Percentiles rank a stretch among this genome's conserved stretches.
These are phyloP conservation scores for Auriscalpium orientale DNA, from an alignment of 768 basidiomycete genomes.

Conservation along the genomic window DNA sequence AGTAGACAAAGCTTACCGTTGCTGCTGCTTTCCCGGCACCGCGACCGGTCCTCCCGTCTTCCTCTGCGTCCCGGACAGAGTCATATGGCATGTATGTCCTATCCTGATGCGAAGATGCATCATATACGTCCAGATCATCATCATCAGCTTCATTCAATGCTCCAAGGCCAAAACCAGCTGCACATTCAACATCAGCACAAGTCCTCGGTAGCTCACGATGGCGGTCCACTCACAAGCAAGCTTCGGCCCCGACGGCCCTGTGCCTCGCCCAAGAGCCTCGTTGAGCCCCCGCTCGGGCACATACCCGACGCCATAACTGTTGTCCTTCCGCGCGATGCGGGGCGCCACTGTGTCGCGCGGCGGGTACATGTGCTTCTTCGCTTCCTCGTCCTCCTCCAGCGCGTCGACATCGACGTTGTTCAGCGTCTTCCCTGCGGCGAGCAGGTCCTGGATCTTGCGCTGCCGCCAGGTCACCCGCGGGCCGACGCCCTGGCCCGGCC, in stretches of 20 bases:
- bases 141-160: constrained; percentile 92
- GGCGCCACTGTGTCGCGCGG: constrained; percentile 70
- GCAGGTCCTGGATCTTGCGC: constrained; percentile 63
- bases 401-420: constrained; percentile 27
- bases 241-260: constrained; percentile 35
- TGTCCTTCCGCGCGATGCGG: constrained; percentile 60
- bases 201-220: neutral
- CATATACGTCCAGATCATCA: constrained; percentile 84
- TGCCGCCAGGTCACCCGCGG: constrained; percentile 77
- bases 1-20: no score
- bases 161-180: constrained; percentile 84
- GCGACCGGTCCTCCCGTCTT: constrained; percentile 30
- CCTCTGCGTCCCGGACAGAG: constrained; percentile 53
- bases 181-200: neutral
- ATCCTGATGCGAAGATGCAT: constrained; percentile 29
- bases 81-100: constrained; percentile 61
- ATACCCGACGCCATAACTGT: constrained; percentile 79
- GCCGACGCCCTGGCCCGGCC: constrained; percentile 86
- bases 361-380: constrained; percentile 80
- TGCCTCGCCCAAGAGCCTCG: constrained; percentile 44
- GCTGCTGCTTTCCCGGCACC: no score
- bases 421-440: constrained; percentile 27
- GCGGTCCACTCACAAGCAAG: constrained; percentile 42
- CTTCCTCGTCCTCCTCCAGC: constrained; percentile 62
- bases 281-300: constrained; percentile 52